These are phyloP conservation scores for Crithidia acanthocephali DNA, from an alignment of 208 protist species.

Conservation along the genomic window DNA sequence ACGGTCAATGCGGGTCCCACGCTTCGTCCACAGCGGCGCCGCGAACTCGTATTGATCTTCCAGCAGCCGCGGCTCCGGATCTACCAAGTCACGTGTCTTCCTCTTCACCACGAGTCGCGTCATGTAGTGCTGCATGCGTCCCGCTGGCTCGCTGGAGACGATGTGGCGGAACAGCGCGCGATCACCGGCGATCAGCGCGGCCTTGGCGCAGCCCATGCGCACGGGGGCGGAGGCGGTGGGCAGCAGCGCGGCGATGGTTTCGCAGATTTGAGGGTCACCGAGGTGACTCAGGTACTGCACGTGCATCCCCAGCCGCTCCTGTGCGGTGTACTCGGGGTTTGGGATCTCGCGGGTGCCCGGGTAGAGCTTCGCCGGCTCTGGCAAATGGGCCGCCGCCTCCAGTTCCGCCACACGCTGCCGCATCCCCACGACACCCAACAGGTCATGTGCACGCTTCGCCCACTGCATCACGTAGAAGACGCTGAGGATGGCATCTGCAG, in stretches of 20 bases:
- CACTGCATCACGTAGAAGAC: constrained; percentile 81
- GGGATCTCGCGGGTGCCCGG: constrained; percentile 88
- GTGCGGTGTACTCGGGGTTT: constrained; percentile 86
- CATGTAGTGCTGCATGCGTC: constrained; percentile 91
- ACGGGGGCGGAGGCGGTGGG: constrained; percentile 68
- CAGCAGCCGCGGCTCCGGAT: constrained; percentile 80
- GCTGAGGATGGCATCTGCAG: constrained; percentile 75
- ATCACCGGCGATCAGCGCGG: constrained; percentile 86
- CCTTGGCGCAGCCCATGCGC: constrained; percentile 93
- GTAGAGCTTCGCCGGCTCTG: constrained; percentile 65
- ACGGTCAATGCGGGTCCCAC: constrained; percentile 83
- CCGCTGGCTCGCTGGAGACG: constrained; percentile 84
- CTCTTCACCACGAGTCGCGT: constrained; percentile 87
- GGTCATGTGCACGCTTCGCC: constrained; percentile 54
- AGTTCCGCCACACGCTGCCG: constrained; percentile 79
- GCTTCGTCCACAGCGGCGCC: constrained; percentile 88
- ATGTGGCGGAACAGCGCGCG: constrained; percentile 83
- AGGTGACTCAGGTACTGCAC: constrained; percentile 88
- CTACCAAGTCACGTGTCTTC: constrained; percentile 85
- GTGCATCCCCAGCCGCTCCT: constrained; percentile 91
- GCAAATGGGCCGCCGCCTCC: constrained; percentile 44
- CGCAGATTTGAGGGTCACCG: constrained; percentile 70
- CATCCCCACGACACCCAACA: constrained; percentile 82
- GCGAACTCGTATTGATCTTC: constrained; percentile 93
- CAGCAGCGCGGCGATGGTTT: constrained; percentile 65